Evolutionary conservation across 192 early-diverging fungal species (phyloP).

Genomic region (Backusella morwellensis): DNA sequence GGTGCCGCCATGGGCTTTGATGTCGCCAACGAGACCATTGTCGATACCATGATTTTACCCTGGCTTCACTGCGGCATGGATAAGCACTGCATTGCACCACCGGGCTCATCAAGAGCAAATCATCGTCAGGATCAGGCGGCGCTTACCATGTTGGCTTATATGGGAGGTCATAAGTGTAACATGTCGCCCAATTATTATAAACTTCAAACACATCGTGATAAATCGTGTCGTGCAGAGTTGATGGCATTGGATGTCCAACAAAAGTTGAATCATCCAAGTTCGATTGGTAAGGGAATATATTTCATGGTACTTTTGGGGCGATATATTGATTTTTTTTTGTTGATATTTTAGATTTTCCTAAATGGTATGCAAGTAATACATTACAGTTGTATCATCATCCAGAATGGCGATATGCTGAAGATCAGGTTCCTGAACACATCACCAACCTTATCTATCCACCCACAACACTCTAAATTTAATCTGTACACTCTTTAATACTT

Average conservation of each 20-base stretch:
- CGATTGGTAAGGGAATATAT: slow-evolving; percentile 16
- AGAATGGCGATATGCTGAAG: slow-evolving; percentile 33
- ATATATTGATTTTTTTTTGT: neutral
- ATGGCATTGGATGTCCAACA: slow-evolving; percentile 12
- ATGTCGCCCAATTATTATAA: slow-evolving; percentile 16
- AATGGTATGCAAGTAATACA: slow-evolving; percentile 27
- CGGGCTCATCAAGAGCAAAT: slow-evolving; percentile 42
- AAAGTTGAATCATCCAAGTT: slow-evolving; percentile 25
- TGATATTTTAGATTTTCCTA: slow-evolving; percentile 20
- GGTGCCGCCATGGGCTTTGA: slow-evolving; percentile 48
- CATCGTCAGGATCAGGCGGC: slow-evolving; percentile 59
- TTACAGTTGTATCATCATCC: slow-evolving; percentile 28
- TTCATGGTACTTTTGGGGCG: neutral
- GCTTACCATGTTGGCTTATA: slow-evolving; percentile 44
- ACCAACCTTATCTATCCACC: neutral
- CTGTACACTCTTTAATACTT: neutral
- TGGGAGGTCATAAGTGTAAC: slow-evolving; percentile 32
- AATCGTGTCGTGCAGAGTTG: slow-evolving; percentile 19
- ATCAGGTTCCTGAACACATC: slow-evolving; percentile 30
- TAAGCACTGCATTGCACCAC: slow-evolving; percentile 51
- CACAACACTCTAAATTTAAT: neutral
- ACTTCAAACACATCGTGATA: slow-evolving; percentile 21
- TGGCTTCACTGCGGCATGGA: slow-evolving; percentile 42
- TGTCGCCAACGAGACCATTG: slow-evolving; percentile 28
- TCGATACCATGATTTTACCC: slow-evolving; percentile 36